Conservation (phyloP, 2,329 filamentous ascomycete genomes). For the Cercospora zeina region DNA sequence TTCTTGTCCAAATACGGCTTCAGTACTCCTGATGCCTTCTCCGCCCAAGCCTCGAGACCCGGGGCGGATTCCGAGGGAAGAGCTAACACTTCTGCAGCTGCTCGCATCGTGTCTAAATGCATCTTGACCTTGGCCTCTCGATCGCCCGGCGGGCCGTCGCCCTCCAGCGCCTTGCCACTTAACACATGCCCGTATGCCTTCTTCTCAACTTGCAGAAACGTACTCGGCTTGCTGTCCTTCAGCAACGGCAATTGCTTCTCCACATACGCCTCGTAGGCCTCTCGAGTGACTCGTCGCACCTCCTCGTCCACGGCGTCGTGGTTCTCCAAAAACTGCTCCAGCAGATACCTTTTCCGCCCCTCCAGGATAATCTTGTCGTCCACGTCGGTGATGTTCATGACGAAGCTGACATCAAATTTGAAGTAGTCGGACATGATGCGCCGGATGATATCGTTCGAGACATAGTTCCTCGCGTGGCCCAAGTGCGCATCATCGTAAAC, state of each 20-base stretch:
- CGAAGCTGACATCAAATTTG: constrained; percentile 76
- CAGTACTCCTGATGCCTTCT: constrained; percentile 66
- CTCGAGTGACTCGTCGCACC: constrained; percentile 52
- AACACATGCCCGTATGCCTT: constrained; percentile 57
- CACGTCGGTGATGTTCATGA: constrained; percentile 89
- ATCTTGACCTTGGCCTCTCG: constrained; percentile 86
- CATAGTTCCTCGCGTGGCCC: constrained; percentile 86
- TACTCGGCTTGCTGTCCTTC: constrained; percentile 47
- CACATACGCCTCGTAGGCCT: constrained; percentile 58
- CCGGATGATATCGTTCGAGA: constrained; percentile 83
- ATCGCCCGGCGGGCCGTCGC: constrained; percentile 60
- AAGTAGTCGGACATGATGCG: constrained; percentile 83
- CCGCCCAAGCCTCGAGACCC: constrained; percentile 52
- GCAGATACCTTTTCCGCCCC: constrained; percentile 74
- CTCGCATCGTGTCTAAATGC: constrained; percentile 68
- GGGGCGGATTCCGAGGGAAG: constrained; percentile 32
- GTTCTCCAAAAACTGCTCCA: constrained; percentile 64
- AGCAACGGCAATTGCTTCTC: constrained; percentile 67
- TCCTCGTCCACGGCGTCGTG: constrained; percentile 50
- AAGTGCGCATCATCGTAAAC: constrained; percentile 76
- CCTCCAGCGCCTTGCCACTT: constrained; percentile 56
- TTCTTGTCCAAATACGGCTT: constrained; percentile 76
- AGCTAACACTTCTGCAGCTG: constrained; percentile 55
- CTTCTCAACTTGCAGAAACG: constrained; percentile 52
- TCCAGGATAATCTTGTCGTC: constrained; percentile 64